Percentiles rank a stretch among this genome's conserved stretches.
phyloP scores from a whole-genome alignment of 768 basidiomycete species.

The Mycena rosella region DNA sequence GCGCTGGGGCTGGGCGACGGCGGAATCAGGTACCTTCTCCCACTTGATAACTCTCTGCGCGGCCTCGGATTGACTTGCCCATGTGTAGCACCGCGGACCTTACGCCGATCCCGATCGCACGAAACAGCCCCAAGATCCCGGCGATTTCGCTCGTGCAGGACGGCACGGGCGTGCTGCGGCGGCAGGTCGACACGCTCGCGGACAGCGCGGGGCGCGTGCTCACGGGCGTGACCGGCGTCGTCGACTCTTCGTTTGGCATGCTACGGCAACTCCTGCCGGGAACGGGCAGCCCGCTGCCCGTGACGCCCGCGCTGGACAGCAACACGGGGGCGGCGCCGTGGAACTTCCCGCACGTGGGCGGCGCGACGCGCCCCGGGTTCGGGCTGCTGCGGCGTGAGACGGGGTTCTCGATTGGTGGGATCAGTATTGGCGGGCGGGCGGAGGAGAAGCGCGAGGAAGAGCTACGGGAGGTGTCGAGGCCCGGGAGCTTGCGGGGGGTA shows the following conservation, averaged over 20 bases:
- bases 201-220: slow-evolving; percentile 86
- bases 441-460: slow-evolving; percentile 58
- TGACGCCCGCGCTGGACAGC: slow-evolving; percentile 34
- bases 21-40: slow-evolving; percentile 66
- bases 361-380: slow-evolving; percentile 61
- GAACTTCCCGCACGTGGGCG: slow-evolving; percentile 44
- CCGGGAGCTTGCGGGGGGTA: slow-evolving; percentile 50
- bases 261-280: slow-evolving; percentile 81
- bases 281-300: slow-evolving; percentile 42
- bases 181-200: slow-evolving; percentile 83
- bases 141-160: slow-evolving; percentile 57
- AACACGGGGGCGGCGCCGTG: slow-evolving; percentile 51
- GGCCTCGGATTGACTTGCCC: not conserved
- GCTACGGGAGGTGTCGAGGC: slow-evolving; percentile 59
- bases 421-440: slow-evolving; percentile 41
- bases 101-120: slow-evolving; percentile 81
- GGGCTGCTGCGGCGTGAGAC: slow-evolving; percentile 81
- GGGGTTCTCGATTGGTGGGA: slow-evolving; percentile 79
- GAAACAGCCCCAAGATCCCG: slow-evolving; percentile 63
- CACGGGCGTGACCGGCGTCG: slow-evolving; percentile 87
- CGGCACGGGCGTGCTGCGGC: slow-evolving; percentile 71
- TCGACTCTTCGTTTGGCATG: slow-evolving; percentile 92
- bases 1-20: slow-evolving; percentile 71
- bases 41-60: slow-evolving; percentile 12
- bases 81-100: slow-evolving; percentile 80